Evolutionary conservation across 306 rosid genomes (phyloP).

Genomic region (Gynostemma pentaphyllum): DNA sequence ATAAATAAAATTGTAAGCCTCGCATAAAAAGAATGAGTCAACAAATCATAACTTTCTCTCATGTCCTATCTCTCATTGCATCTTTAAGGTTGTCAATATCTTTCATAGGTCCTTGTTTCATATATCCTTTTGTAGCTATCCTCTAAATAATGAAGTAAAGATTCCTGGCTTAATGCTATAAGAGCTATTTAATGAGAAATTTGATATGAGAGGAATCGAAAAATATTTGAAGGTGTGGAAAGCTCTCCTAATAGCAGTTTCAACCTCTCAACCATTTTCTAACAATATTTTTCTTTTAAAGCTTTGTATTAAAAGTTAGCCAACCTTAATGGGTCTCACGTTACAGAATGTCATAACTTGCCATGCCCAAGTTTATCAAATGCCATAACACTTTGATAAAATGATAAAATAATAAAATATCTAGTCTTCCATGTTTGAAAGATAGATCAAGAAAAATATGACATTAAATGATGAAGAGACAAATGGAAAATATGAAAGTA

Average conservation of each 20-base stretch:
- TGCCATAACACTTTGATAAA: not conserved
- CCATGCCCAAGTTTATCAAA: not conserved
- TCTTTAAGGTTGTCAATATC: too few species aligned
- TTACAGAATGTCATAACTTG: not conserved
- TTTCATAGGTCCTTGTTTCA: too few species aligned
- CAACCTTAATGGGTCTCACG: not conserved
- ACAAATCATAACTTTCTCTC: too few species aligned
- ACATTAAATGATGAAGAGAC: not conserved
- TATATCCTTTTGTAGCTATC: too few species aligned
- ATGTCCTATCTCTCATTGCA: too few species aligned
- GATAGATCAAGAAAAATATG: not conserved
- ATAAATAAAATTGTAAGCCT: too few species aligned
- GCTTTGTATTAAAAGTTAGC: not conserved
- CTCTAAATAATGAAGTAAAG: too few species aligned
- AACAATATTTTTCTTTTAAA: not conserved
- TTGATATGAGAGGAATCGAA: too few species aligned
- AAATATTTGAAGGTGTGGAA: too few species aligned
- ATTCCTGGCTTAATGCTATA: too few species aligned
- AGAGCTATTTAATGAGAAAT: too few species aligned
- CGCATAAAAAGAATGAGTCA: too few species aligned
- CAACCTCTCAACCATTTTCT: not conserved
- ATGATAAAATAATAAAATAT: not conserved
- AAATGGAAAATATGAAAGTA: not conserved
- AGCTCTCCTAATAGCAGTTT: not conserved
- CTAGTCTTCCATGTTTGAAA: not conserved